Evolutionary conservation across 2,329 filamentous ascomycete genomes (phyloP), one percentile per base, ranked within the genome.

Genomic region (Epichloe amarillans): DNA sequence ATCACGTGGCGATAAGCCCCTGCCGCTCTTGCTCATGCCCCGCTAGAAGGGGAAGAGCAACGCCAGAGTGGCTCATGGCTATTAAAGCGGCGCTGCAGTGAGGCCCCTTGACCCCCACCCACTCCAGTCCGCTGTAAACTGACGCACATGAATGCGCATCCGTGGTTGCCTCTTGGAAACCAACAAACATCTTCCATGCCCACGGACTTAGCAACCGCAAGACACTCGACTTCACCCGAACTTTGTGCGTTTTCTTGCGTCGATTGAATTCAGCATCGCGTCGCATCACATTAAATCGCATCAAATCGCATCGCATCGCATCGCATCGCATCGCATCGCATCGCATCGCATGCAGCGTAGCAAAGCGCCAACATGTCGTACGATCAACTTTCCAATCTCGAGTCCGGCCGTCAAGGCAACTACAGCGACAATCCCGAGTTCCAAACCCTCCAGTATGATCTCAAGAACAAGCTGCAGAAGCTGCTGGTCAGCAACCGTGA

Each of bases 401-500:
- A 97, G 73, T 82, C 90, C 58, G 75, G 86, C 55, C 79, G 82
- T 56, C 74, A 80, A 54, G 82, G 85, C 65, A 85, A 86, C 64
- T 98, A 95, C 71, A 76, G 79, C 63, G 93, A 98, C 70, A 88
- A 97, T 65, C 93, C 93, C 48, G 89, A 89, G 57, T 98, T 97
- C 75, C 80, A 88, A 63, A 77, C 80, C 52, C 79, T 95, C 59
- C 88, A 90, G 55, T 83, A 87, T 62, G 78, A 84, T 53, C 79
- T 97, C 54, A 94, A 87, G 68, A 86, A 88, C 67, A 86, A 91
- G 66, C 77, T 98, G 47, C 95, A 96, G 72, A 82, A 83, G 54
- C 78, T 98, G 55, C 90, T 90, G 49, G 86, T 85, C 56, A 93
- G 90, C 67, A 91, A 95, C 60, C 83, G 87, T 51, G 84, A 88